Percentiles rank a stretch among this genome's conserved stretches.
These are phyloP conservation scores for Globisporangium cystogenes DNA, from an alignment of 352 stramenopile genomes.

Conservation along the genomic window DNA sequence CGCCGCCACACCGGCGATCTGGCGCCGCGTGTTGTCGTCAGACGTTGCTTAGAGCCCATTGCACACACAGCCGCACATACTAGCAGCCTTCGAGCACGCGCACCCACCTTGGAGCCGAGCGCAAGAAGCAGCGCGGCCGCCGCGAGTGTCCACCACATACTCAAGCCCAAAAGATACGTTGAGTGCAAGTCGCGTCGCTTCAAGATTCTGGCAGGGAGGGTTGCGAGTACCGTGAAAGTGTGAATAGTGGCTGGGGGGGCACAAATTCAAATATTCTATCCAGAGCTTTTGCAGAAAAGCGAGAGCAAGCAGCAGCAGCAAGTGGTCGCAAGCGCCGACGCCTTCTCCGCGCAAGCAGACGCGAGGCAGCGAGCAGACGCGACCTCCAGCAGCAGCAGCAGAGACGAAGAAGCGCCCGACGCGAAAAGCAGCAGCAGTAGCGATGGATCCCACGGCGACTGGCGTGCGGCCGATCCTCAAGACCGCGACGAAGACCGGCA, in stretches of 20 bases:
- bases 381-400: background rate
- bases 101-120: slow-evolving; percentile 8
- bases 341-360: too few relatives aligned
- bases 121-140: slow-evolving; percentile 1
- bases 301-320: too few relatives aligned
- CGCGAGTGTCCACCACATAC: slow-evolving; percentile 1
- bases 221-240: background rate
- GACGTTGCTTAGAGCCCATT: too few relatives aligned
- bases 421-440: background rate
- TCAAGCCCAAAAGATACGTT: background rate
- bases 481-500: slow-evolving; percentile 16
- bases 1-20: slow-evolving; percentile 7
- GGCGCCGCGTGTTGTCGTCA: background rate
- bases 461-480: slow-evolving; percentile 63
- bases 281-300: background rate
- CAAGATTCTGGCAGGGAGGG: background rate
- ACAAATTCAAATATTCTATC: background rate
- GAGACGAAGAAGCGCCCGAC: background rate
- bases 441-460: slow-evolving; percentile 5
- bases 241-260: background rate
- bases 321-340: too few relatives aligned
- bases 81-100: background rate
- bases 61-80: background rate
- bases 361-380: too few relatives aligned
- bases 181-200: slow-evolving; percentile 7